Evolutionary conservation across 169 alveolate species (phyloP), one percentile per base, ranked within the genome.

Genomic region (Plasmodium berghei): DNA sequence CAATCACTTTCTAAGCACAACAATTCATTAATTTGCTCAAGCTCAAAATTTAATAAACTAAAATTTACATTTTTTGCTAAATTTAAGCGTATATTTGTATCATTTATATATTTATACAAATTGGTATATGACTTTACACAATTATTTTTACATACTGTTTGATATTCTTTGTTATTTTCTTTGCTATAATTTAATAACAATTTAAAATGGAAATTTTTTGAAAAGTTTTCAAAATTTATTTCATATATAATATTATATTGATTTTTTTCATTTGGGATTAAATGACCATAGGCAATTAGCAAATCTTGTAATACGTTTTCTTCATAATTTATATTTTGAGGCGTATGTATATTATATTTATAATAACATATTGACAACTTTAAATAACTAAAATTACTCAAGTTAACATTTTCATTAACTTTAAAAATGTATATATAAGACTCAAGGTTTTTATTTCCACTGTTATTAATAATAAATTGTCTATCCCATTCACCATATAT

Each of bases 311-410:
- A 59, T 56, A 80, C 48, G 28, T 67, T 80, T 80, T 80, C 55
- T 55, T 55, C 90, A 59, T 80, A 80, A 64, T 80, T 22, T 55
- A 80, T 67, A 59, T 64, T 46, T 9, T 48, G 73, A 34, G 72
- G 80, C 16, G 34, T 28, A 71, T 80, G 34, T 66, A 80, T 56
- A 80, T 80, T 80, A 67, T 80, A 80, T 71, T 80, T 80, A 80
- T 26, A 64, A 80, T 80, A 80, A 54, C 56, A 67, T 80, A 80
- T 26, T n/a, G 48, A 9, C 58, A 80, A 80, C 28, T 80, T 80
- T 67, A 80, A 34, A 80, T 45, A 80, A 59, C 66, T 18, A n/a
- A 66, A 18, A 26, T 59, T 45, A 64, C 26, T 42, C 28, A 80
- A 42, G 40, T 14, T 18, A 67, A 46, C 5, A 12, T 28, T 14